These are phyloP conservation scores for Diutina rugosa DNA, from an alignment of 1,139 yeast species.

Conservation along the genomic window DNA sequence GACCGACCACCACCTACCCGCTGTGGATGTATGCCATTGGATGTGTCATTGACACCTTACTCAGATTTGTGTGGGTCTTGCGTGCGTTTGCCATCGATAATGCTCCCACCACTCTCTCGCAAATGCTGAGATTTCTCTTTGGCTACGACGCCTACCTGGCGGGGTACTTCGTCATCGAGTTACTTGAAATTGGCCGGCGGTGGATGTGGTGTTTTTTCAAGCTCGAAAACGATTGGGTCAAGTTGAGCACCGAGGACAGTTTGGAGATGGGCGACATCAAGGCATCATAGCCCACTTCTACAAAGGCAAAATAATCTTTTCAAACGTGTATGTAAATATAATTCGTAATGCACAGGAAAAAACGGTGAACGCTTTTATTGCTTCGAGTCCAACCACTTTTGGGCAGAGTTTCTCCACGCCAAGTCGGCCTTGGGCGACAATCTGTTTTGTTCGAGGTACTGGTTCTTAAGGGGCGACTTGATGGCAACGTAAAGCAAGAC, in stretches of 20 bases:
- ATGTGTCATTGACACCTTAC: constrained; percentile 41
- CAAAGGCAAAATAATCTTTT: background rate
- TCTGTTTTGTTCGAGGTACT: constrained; percentile 30
- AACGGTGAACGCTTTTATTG: background rate
- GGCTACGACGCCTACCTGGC: constrained; percentile 27
- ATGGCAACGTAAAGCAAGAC: constrained; percentile 22
- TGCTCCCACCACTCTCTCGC: background rate
- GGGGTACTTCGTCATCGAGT: constrained; percentile 54
- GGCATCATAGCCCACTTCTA: background rate
- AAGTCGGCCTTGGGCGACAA: constrained; percentile 37
- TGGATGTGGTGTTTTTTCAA: constrained; percentile 85
- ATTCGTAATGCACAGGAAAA: background rate
- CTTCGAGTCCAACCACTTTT: constrained; percentile 27
- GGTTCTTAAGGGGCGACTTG: constrained; percentile 34
- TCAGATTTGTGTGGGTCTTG: constrained; percentile 69
- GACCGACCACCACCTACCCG: constrained; percentile 12
- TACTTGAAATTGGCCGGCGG: constrained; percentile 66
- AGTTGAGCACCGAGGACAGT: constrained; percentile 9
- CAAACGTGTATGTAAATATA: background rate
- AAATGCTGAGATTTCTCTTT: constrained; percentile 15
- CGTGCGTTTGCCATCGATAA: constrained; percentile 27
- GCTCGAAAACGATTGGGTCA: constrained; percentile 62
- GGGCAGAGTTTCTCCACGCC: constrained; percentile 40
- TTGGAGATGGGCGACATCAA: constrained; percentile 1
- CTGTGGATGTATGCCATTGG: constrained; percentile 25